These are phyloP conservation scores for Periconia sp. DNA, from an alignment of 2,329 filamentous ascomycete genomes.

Conservation along the genomic window DNA sequence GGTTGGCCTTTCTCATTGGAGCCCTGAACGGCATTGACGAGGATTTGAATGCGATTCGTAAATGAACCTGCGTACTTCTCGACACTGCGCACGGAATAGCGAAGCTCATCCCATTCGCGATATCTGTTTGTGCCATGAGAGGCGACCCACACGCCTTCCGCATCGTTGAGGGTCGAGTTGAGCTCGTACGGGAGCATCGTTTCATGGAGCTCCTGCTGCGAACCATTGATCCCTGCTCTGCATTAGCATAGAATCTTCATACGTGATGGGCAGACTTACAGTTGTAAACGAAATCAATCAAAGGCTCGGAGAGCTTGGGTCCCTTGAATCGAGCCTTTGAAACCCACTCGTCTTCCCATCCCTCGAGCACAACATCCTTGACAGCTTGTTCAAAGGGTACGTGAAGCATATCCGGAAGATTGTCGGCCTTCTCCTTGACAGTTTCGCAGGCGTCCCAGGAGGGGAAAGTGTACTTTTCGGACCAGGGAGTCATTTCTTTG, in stretches of 20 bases:
- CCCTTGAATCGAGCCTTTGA: conserved; percentile 42
- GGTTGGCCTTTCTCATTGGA: conserved; percentile 1
- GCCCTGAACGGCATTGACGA: conserved; percentile 50
- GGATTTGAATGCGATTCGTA: conserved; percentile 52
- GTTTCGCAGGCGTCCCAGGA: conserved; percentile 39
- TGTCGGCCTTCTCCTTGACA: conserved; percentile 33
- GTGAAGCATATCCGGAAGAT: conserved; percentile 48
- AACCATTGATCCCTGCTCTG: conserved; percentile 53
- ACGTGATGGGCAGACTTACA: too few species aligned
- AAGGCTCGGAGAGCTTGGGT: conserved; percentile 44
- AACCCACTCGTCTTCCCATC: conserved; percentile 54
- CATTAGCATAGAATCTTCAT: too few species aligned
- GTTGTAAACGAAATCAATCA: conserved; percentile 54
- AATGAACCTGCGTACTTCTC: conserved; percentile 50
- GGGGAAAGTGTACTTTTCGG: conserved; percentile 21
- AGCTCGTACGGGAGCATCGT: conserved; percentile 49
- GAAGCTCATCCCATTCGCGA: conserved; percentile 54
- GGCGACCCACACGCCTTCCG: conserved; percentile 49
- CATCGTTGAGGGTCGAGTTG: conserved; percentile 50
- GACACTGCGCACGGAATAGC: conserved; percentile 52
- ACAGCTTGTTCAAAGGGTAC: conserved; percentile 50
- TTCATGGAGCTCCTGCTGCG: conserved; percentile 45
- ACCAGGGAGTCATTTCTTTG: conserved; percentile 17
- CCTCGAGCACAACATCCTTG: conserved; percentile 44
- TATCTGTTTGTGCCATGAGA: conserved; percentile 53